These are phyloP conservation scores for Trametes elegans DNA, from an alignment of 768 basidiomycete genomes.

Conservation along the genomic window DNA sequence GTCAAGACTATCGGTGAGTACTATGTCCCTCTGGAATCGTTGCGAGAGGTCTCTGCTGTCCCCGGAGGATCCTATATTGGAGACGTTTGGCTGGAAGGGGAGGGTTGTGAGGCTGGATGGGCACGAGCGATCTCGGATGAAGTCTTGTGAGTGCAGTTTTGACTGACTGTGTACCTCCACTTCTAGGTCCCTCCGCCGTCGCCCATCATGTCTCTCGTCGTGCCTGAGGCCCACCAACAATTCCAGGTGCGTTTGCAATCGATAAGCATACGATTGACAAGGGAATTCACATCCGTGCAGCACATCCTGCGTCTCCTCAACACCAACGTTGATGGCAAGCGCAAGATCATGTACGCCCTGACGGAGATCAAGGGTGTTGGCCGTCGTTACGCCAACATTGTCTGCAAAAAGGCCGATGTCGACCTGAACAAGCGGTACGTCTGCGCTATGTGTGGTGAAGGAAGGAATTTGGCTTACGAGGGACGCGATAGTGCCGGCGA, in stretches of 20 bases:
- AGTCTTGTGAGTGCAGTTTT: slow-evolving; percentile 14
- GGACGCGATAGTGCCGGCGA: slow-evolving; percentile 81
- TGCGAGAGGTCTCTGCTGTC: neutral
- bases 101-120: slow-evolving; percentile 11
- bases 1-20: slow-evolving; percentile 21
- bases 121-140: slow-evolving; percentile 5
- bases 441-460: neutral
- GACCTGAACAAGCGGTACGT: slow-evolving; percentile 96
- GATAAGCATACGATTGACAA: neutral
- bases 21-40: slow-evolving; percentile 1
- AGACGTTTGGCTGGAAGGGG: neutral
- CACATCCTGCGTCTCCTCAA: slow-evolving; percentile 99
- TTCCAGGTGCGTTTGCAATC: slow-evolving; percentile 66
- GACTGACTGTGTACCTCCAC: slow-evolving; percentile 2
- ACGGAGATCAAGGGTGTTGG: slow-evolving; percentile 99
- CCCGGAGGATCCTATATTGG: neutral
- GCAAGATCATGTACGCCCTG: slow-evolving; percentile 99
- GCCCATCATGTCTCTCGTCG: slow-evolving; percentile 88
- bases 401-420: slow-evolving; percentile 99
- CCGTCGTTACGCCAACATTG: slow-evolving; percentile 96
- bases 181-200: slow-evolving; percentile 7
- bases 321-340: slow-evolving; percentile 99
- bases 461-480: neutral
- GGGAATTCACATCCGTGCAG: slow-evolving; percentile 39
- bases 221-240: slow-evolving; percentile 92